These are phyloP conservation scores for Suillus variegatus DNA, from an alignment of 768 basidiomycete genomes.

Conservation along the genomic window DNA sequence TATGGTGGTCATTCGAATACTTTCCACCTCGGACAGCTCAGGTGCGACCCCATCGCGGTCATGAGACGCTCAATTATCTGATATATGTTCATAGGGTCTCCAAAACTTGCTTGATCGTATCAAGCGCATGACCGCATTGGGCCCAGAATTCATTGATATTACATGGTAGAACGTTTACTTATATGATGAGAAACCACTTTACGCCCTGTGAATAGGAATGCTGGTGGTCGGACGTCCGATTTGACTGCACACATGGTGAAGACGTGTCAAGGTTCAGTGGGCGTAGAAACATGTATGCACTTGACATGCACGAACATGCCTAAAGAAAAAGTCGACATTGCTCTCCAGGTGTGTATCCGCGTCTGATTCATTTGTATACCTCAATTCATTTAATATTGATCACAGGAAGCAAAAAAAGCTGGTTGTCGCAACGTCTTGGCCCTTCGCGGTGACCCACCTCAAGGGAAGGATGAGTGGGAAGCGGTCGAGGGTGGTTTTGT, in stretches of 20 bases:
- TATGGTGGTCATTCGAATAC: slow-evolving; percentile 99
- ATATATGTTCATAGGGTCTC: slow-evolving; percentile 34
- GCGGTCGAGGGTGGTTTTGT: slow-evolving; percentile 89
- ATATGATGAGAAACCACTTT: background rate
- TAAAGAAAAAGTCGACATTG: slow-evolving; percentile 90
- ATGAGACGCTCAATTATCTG: slow-evolving; percentile 1
- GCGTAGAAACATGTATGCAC: slow-evolving; percentile 98
- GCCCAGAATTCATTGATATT: slow-evolving; percentile 98
- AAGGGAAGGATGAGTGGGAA: slow-evolving; percentile 89
- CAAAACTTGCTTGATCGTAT: slow-evolving; percentile 98
- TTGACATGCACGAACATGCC: slow-evolving; percentile 99
- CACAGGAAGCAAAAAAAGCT: slow-evolving; percentile 82
- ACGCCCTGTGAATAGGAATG: slow-evolving; percentile 66
- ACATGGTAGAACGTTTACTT: slow-evolving; percentile 65
- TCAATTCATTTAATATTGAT: slow-evolving; percentile 4
- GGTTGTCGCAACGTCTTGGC: slow-evolving; percentile 95
- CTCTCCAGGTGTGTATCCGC: slow-evolving; percentile 65
- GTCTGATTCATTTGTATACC: slow-evolving; percentile 9
- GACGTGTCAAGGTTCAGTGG: slow-evolving; percentile 90
- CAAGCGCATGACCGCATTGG: slow-evolving; percentile 93
- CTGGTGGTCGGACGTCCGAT: slow-evolving; percentile 94
- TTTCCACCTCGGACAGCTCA: slow-evolving; percentile 96
- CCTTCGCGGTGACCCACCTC: slow-evolving; percentile 89
- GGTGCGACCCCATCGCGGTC: slow-evolving; percentile 42
- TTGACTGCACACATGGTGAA: slow-evolving; percentile 93